Percentiles rank a stretch among this genome's conserved stretches.
Conservation (phyloP, 371 early-diverging fungal species). For the Mortierella polycephala region DNA sequence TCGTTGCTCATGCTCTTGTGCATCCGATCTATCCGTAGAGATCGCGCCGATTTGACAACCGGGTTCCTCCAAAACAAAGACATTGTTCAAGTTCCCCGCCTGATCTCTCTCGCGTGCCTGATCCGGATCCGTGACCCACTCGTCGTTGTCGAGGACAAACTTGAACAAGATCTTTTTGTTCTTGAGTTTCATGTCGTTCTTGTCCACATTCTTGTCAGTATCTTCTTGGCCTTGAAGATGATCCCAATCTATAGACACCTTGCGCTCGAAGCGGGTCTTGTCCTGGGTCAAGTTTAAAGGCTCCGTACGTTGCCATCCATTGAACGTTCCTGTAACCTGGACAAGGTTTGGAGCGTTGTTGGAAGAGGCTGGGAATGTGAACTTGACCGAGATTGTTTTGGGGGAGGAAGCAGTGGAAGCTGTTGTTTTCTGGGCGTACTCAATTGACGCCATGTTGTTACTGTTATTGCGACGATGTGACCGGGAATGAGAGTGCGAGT, state of each 20-base stretch:
- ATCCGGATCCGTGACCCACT: slow-evolving; percentile 46
- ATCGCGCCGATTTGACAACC: background rate
- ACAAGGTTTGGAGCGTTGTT: slow-evolving; percentile 15
- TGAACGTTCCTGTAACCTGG: slow-evolving; percentile 44
- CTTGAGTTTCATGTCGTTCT: background rate
- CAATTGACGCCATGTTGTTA: slow-evolving; percentile 20
- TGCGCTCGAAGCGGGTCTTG: slow-evolving; percentile 19
- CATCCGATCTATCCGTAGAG: background rate
- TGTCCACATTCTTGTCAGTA: background rate
- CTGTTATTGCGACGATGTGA: slow-evolving; percentile 13
- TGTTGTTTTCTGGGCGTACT: slow-evolving; percentile 7
- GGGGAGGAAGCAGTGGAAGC: background rate
- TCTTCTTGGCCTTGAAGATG: background rate
- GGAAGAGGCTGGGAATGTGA: slow-evolving; percentile 19
- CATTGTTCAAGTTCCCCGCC: slow-evolving; percentile 45
- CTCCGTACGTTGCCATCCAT: slow-evolving; percentile 34
- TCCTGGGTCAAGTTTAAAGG: slow-evolving; percentile 21
- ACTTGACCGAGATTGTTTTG: slow-evolving; percentile 16
- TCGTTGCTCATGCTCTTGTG: background rate
- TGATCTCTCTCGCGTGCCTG: slow-evolving; percentile 33
- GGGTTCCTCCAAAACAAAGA: slow-evolving; percentile 11
- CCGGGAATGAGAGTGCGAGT: slow-evolving; percentile 15
- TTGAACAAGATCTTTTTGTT: slow-evolving; percentile 38
- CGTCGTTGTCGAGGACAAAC: slow-evolving; percentile 38
- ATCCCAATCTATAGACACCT: slow-evolving; percentile 13